These are phyloP conservation scores for Penicillium sclerotiorum DNA, from an alignment of 2,329 filamentous ascomycete species.

Conservation along the genomic window DNA sequence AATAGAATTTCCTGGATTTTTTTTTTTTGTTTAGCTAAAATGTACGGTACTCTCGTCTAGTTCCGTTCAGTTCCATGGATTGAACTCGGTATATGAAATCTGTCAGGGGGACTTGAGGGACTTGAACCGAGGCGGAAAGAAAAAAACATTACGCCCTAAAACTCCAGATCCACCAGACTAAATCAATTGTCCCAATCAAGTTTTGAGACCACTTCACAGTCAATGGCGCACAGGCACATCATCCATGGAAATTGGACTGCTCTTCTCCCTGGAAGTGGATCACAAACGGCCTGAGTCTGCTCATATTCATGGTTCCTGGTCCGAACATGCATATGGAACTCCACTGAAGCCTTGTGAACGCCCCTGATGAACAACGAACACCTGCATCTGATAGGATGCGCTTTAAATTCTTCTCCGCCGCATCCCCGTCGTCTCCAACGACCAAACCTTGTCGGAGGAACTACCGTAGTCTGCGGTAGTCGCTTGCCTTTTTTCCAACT, in stretches of 20 bases:
- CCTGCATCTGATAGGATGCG: not conserved
- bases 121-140: not conserved
- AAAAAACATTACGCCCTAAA: not conserved
- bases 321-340: not conserved
- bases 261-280: no score
- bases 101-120: not conserved
- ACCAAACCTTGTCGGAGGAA: not conserved
- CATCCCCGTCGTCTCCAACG: not conserved
- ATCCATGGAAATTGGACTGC: no score
- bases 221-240: not conserved
- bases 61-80: not conserved
- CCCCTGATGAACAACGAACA: not conserved
- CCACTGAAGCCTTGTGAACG: not conserved
- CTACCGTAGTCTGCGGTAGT: not conserved
- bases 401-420: not conserved
- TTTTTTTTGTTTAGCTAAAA: no score
- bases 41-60: no score
- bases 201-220: not conserved
- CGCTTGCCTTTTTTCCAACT: no score
- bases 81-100: not conserved
- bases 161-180: not conserved
- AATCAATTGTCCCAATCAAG: not conserved
- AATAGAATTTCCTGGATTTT: no score
- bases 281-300: not conserved
- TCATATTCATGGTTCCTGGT: slow-evolving; percentile 4